Evolutionary conservation across 2,329 filamentous ascomycete species (phyloP).

Genomic region (Fusarium irregulare): DNA sequence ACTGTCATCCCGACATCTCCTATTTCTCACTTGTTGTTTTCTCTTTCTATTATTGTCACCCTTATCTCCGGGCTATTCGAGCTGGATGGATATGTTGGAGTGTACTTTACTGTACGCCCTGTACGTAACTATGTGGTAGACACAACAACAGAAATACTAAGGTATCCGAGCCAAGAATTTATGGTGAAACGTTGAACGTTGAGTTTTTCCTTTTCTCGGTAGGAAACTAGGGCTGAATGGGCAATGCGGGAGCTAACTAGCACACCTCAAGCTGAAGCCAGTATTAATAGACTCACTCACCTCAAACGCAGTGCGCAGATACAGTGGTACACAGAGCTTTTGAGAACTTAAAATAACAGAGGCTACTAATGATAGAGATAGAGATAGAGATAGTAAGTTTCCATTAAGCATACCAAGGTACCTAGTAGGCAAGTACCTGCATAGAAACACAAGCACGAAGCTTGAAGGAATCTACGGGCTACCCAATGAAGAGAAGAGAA

Average conservation of each 20-base stretch:
- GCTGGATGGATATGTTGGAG: not conserved
- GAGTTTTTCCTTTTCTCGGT: slow-evolving; percentile 1
- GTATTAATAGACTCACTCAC: slow-evolving; percentile 1
- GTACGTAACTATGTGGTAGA: not conserved
- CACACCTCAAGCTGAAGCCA: not conserved
- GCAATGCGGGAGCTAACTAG: slow-evolving; percentile 18
- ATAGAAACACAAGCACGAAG: not conserved
- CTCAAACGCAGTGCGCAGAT: not conserved
- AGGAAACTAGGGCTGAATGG: slow-evolving; percentile 23
- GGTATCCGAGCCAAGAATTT: slow-evolving; percentile 6
- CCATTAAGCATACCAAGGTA: not conserved
- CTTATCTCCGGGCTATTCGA: slow-evolving; percentile 20
- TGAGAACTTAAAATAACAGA: not conserved
- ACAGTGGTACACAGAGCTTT: not conserved
- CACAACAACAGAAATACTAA: not conserved
- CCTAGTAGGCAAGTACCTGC: not conserved
- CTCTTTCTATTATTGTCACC: not conserved
- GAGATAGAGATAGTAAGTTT: not conserved
- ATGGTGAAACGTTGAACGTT: slow-evolving; percentile 32
- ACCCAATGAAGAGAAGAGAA: not conserved
- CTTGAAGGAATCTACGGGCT: not conserved
- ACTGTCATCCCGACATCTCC: slow-evolving; percentile 18
- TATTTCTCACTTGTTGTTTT: slow-evolving; percentile 14
- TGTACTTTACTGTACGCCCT: not conserved
- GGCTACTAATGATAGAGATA: not conserved